Base-by-base conservation (phyloP, 139 green algal species). In the Chlamydomonas sp. region DNA sequence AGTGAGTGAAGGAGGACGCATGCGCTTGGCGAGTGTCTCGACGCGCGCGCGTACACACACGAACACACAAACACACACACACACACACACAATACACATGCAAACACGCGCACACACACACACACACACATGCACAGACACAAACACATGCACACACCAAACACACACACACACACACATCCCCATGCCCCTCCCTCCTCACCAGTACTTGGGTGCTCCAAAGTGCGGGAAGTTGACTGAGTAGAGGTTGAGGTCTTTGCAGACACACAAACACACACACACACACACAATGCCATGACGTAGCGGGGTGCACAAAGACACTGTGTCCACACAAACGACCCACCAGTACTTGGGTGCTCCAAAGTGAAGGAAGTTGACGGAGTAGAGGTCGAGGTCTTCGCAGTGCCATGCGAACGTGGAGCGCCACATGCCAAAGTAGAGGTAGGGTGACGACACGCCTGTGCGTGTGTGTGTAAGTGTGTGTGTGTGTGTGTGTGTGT, bases 151-250 rank as follows among this genome's bases (percentile, higher is more conserved):
- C 26, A 20, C 24, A 28, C 24, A 5, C 24, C 10, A 49, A 5
- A 5, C 43, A 26, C 43, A 54, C 13, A 26, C 13, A 54, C 43
- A 54, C 13, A n/a, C 5, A 66, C 24, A 39, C 6, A 66, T 38
- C n/a, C 30, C 24, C 5, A 31, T 31, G 16, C 16, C 13, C 43
- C 13, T 54, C 13, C 16, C 35, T 39, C 35, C 65, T 29, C 54
- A 85, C 82, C 83, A 88, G 22, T 84, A 67, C 80, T 96, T 96
- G 50, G 88, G 81, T 13, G 83, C 86, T 6, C 90, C 90, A 71
- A 81, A 91, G 79, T 97, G 91, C 48, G 96, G 76, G 78, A 91
- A 97, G 84, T 97, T 97, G 59, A 96, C 84, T 29, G 62, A 84
- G 74, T 91, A 89, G 16, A 97, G 75, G 72, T 97, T 91, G 60